Evolutionary conservation across 371 early-diverging fungal genomes (phyloP).

Genomic region (Mortierella sp.): DNA sequence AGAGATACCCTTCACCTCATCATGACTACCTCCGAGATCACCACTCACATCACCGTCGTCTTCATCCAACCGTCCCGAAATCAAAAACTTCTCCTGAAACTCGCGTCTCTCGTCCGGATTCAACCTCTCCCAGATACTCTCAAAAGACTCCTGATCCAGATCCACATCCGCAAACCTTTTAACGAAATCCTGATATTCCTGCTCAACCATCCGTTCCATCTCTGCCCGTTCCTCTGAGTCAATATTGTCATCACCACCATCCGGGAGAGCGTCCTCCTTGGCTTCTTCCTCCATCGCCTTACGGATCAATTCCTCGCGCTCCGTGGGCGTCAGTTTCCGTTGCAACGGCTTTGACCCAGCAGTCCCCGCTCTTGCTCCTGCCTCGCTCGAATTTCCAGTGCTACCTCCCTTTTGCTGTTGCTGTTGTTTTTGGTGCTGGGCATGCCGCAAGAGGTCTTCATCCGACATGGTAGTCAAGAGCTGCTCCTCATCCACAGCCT

Average conservation of each 20-base stretch:
- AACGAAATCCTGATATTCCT: conserved; percentile 61
- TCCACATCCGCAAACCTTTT: conserved; percentile 66
- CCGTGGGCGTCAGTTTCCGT: conserved; percentile 31
- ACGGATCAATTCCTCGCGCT: conserved; percentile 42
- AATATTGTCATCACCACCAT: conserved; percentile 34
- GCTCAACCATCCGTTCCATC: conserved; percentile 48
- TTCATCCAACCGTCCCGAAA: neutral
- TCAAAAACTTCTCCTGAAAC: conserved; percentile 61
- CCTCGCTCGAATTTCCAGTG: neutral
- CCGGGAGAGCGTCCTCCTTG: neutral
- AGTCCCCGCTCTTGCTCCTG: neutral
- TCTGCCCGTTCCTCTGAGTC: conserved; percentile 41
- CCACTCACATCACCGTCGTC: conserved; percentile 6
- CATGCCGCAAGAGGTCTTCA: conserved; percentile 25
- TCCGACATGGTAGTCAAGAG: conserved; percentile 31
- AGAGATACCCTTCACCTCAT: neutral
- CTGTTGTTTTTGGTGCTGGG: conserved; percentile 15
- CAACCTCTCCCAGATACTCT: conserved; percentile 67
- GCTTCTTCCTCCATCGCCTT: conserved; percentile 37
- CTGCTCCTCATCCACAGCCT: conserved; percentile 45
- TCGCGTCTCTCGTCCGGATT: conserved; percentile 67
- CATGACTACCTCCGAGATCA: neutral
- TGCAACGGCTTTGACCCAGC: neutral
- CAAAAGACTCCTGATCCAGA: conserved; percentile 65
- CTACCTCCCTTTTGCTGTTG: neutral